phyloP scores from a whole-genome alignment of 257 asterid species.

The Ehretia macrophylla region DNA sequence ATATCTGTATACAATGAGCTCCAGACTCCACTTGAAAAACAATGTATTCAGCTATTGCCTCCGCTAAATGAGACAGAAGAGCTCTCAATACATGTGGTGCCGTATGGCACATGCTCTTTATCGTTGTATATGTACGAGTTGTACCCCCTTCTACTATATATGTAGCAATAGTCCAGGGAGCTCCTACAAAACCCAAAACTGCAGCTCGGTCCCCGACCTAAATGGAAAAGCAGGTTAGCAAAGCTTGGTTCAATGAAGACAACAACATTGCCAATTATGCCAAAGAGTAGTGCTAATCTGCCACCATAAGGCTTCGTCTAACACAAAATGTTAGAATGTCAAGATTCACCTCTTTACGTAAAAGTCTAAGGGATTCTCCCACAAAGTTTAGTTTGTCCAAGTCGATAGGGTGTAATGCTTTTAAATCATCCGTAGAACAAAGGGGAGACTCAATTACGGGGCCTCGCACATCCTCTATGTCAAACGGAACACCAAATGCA shows the following conservation, averaged over 20 bases:
- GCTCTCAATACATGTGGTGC: conserved; percentile 46
- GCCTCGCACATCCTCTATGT: conserved; percentile 87
- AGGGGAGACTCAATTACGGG: conserved; percentile 87
- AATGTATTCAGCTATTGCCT: conserved; percentile 46
- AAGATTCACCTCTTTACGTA: conserved; percentile 63
- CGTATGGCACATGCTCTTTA: conserved; percentile 91
- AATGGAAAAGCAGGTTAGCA: conserved; percentile 12
- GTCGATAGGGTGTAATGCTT: conserved; percentile 69
- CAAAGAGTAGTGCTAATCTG: conserved; percentile 5
- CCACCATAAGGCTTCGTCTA: conserved; percentile 1
- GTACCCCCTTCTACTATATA: conserved; percentile 93
- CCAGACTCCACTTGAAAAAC: conserved; percentile 88
- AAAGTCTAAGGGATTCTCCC: conserved; percentile 75
- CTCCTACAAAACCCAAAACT: conserved; percentile 94
- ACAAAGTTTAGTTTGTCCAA: conserved; percentile 76
- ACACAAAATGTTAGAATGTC: conserved; percentile 3
- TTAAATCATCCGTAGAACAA: conserved; percentile 71
- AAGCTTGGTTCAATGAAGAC: conserved; percentile 1
- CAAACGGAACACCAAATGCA: conserved; percentile 96
- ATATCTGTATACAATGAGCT: conserved; percentile 92
- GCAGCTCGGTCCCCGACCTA: conserved; percentile 91
- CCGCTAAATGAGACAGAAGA: conserved; percentile 76
- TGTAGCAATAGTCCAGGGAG: conserved; percentile 98
- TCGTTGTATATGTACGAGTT: conserved; percentile 75
- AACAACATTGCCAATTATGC: conserved; percentile 1